These are phyloP conservation scores for Vairimorpha apis DNA, from an alignment of 371 early-diverging fungal genomes.

Conservation along the genomic window DNA sequence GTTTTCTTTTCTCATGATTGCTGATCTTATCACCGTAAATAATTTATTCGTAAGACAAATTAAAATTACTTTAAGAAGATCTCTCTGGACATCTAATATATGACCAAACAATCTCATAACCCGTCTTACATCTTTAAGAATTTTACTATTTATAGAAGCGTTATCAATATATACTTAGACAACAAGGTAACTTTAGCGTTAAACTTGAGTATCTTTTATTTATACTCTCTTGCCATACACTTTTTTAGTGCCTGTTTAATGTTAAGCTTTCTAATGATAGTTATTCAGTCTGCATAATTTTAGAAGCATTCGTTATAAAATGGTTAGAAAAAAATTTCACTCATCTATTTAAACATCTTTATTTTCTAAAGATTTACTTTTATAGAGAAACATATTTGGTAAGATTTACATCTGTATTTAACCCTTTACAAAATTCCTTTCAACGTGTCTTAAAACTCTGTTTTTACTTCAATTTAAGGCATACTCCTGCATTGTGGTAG, in stretches of 20 bases:
- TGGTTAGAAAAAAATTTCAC: not conserved
- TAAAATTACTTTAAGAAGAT: not conserved
- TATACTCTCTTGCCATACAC: not conserved
- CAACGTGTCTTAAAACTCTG: not conserved
- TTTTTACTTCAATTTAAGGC: not conserved
- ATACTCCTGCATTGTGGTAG: not conserved
- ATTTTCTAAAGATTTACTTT: not conserved
- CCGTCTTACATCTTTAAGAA: not conserved
- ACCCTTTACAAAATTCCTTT: not conserved
- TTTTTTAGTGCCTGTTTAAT: not conserved
- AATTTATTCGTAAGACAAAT: not conserved
- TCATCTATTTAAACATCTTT: not conserved
- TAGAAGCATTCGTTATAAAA: not conserved
- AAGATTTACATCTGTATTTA: not conserved
- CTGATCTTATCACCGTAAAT: not conserved
- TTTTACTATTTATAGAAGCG: not conserved
- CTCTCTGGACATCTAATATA: not conserved
- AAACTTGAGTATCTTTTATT: not conserved
- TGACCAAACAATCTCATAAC: not conserved
- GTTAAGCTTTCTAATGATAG: not conserved
- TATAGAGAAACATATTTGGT: not conserved
- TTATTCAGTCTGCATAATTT: not conserved
- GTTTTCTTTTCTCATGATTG: not conserved
- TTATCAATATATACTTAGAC: not conserved
- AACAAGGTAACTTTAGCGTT: not conserved